Evolutionary conservation across 257 asterid species (phyloP).

Genomic region (Mentha longifolia): DNA sequence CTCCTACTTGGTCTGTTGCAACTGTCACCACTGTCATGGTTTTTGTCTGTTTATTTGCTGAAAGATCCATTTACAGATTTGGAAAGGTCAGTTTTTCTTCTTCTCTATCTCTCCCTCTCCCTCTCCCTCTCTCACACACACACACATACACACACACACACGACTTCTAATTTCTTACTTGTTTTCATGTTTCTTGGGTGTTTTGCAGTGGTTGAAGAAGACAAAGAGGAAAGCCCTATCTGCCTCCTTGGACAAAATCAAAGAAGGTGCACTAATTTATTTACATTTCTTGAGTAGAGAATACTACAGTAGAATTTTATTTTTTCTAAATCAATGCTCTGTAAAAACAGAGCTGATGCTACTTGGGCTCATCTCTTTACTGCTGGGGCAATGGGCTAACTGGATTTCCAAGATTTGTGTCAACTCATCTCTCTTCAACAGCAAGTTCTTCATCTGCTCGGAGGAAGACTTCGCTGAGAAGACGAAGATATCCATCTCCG

Average conservation of each 20-base stretch:
- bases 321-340: neutral
- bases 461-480: constrained; percentile 57
- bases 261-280: constrained; percentile 56
- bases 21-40: constrained; percentile 89
- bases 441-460: constrained; percentile 75
- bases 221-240: constrained; percentile 83
- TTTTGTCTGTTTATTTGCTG: constrained; percentile 74
- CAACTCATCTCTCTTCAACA: constrained; percentile 73
- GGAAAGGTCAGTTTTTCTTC: constrained; percentile 56
- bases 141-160: neutral
- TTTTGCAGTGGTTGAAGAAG: constrained; percentile 79
- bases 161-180: neutral
- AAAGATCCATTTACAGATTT: constrained; percentile 83
- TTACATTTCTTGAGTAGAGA: no score
- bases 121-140: neutral
- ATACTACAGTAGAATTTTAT: no score
- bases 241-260: constrained; percentile 83
- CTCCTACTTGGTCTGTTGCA: constrained; percentile 99
- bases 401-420: constrained; percentile 85
- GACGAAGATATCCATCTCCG: constrained; percentile 7
- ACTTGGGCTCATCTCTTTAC: constrained; percentile 84
- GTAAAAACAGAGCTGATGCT: constrained; percentile 73
- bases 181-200: neutral
- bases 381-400: constrained; percentile 89
- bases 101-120: neutral